Evolutionary conservation across 2,329 filamentous ascomycete species (phyloP).

Genomic region (Lasiodiplodia gonubiensis): DNA sequence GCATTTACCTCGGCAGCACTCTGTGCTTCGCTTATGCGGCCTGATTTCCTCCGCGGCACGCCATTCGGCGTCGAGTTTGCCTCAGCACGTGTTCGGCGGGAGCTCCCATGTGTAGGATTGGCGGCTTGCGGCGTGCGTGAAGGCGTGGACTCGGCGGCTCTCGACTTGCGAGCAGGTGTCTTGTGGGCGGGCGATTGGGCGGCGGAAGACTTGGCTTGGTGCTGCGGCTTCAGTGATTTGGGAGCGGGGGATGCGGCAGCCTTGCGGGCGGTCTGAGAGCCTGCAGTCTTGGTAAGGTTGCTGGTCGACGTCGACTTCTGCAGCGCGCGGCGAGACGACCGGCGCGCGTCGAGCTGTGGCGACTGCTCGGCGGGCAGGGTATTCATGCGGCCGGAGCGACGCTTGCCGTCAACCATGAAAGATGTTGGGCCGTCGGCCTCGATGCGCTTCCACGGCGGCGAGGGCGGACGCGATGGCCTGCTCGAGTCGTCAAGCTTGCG

Average conservation of each 20-base stretch:
- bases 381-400: slow-evolving; percentile 66
- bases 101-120: slow-evolving; percentile 1
- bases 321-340: slow-evolving; percentile 29
- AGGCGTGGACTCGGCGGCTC: slow-evolving; percentile 4
- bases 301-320: slow-evolving; percentile 23
- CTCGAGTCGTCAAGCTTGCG: slow-evolving; percentile 58
- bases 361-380: slow-evolving; percentile 54
- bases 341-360: slow-evolving; percentile 51
- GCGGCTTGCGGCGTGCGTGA: slow-evolving; percentile 3
- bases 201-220: slow-evolving; percentile 17
- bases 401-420: slow-evolving; percentile 69
- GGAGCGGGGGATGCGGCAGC: slow-evolving; percentile 5
- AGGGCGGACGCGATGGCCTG: slow-evolving; percentile 59
- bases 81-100: slow-evolving; percentile 6
- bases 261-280: slow-evolving; percentile 19
- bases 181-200: slow-evolving; percentile 12
- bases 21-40: slow-evolving; percentile 26
- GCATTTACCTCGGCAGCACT: slow-evolving; percentile 3
- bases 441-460: slow-evolving; percentile 92
- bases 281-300: slow-evolving; percentile 15
- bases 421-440: slow-evolving; percentile 85
- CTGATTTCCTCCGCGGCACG: slow-evolving; percentile 22
- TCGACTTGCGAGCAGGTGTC: slow-evolving; percentile 6
- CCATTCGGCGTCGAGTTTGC: slow-evolving; percentile 19
- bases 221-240: slow-evolving; percentile 9